Conservation (phyloP, 2,329 filamentous ascomycete genomes). For the Fusarium drepaniforme region DNA sequence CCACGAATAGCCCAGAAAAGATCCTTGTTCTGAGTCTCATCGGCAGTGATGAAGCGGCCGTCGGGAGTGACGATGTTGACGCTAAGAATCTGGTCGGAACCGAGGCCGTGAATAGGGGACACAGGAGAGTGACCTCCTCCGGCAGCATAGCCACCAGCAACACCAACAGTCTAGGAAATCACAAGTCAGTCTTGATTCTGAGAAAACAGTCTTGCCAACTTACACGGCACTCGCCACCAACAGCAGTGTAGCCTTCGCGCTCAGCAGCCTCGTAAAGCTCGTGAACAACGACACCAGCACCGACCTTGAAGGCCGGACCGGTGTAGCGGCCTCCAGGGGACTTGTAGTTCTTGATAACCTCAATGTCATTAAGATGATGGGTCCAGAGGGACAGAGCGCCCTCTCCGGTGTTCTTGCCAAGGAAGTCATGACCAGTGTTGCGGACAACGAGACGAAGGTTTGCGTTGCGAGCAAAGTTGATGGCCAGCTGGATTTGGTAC, state of each 20-base stretch:
- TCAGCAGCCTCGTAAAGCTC: conserved; percentile 65
- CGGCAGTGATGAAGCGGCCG: conserved; percentile 55
- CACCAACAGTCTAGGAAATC: conserved; percentile 38
- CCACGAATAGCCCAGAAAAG: conserved; percentile 64
- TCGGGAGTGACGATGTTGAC: conserved; percentile 60
- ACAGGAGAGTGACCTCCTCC: conserved; percentile 65
- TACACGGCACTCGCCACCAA: conserved; percentile 63
- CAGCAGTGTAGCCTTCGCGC: conserved; percentile 58
- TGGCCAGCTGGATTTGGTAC: conserved; percentile 57
- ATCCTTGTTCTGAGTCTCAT: conserved; percentile 55
- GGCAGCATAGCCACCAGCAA: conserved; percentile 43
- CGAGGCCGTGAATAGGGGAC: conserved; percentile 55
- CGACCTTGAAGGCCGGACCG: conserved; percentile 65
- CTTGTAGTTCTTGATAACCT: conserved; percentile 39
- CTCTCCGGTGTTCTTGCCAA: conserved; percentile 68
- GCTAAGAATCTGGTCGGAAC: conserved; percentile 60
- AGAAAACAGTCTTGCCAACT: conserved; percentile 8
- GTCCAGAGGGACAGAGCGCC: conserved; percentile 69
- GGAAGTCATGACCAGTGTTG: conserved; percentile 62
- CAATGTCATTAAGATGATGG: conserved; percentile 60
- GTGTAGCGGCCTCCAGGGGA: conserved; percentile 43
- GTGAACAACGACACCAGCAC: conserved; percentile 64
- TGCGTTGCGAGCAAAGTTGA: conserved; percentile 58
- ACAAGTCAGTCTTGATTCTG: not conserved
- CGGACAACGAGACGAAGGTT: conserved; percentile 60